These are phyloP conservation scores for Ganoderma meredithae DNA, from an alignment of 1,284 basidiomycete species.

Conservation along the genomic window DNA sequence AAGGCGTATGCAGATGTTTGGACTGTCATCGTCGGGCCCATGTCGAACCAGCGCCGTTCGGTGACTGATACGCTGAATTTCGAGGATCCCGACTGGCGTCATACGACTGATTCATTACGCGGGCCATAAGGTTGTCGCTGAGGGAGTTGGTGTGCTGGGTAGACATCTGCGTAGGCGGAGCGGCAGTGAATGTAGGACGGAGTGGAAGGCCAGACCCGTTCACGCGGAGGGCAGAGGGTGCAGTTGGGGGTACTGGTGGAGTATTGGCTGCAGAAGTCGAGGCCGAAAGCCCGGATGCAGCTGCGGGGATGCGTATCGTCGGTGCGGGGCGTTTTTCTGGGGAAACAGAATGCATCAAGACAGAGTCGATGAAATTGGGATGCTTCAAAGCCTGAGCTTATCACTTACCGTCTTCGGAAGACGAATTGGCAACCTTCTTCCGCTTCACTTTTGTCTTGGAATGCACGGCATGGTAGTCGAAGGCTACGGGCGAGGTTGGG, in stretches of 20 bases:
- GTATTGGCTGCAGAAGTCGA: not conserved
- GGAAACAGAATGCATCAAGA: not conserved
- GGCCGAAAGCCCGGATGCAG: not conserved
- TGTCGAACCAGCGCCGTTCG: not conserved
- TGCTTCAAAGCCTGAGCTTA: too few relatives aligned
- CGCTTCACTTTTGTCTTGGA: conserved; percentile 1
- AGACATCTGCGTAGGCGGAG: conserved; percentile 6
- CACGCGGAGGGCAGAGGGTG: conserved; percentile 11
- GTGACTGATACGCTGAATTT: conserved; percentile 1
- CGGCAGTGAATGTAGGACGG: not conserved
- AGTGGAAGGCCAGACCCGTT: not conserved
- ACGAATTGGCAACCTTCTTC: not conserved
- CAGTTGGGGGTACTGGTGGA: conserved; percentile 7
- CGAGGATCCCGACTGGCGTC: conserved; percentile 15
- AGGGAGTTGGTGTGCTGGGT: conserved; percentile 14
- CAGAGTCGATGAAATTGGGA: not conserved
- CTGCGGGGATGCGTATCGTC: not conserved
- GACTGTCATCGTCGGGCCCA: conserved; percentile 7
- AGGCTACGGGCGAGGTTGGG: not conserved
- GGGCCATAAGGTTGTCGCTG: conserved; percentile 6
- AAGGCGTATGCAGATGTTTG: not conserved
- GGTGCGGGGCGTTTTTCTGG: not conserved
- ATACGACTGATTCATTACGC: conserved; percentile 8
- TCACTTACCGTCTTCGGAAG: not conserved
- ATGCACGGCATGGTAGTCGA: not conserved